phyloP scores from a whole-genome alignment of 768 basidiomycete species.

The Tubosaeta brunneosetosa region DNA sequence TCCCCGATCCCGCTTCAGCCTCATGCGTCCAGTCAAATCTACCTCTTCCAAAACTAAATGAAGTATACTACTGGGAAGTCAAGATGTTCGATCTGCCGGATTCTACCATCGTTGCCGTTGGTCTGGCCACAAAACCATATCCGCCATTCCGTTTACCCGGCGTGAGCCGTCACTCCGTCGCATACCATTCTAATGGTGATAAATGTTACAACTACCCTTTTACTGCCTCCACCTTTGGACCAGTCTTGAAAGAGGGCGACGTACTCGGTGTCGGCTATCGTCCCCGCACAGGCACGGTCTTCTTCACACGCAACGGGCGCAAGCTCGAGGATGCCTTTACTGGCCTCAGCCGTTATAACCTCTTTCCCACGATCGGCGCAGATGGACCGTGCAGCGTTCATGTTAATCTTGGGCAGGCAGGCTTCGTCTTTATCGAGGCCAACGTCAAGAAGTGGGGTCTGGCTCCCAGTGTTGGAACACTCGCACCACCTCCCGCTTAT shows the following conservation, averaged over 20 bases:
- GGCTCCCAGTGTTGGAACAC: conserved; percentile 93
- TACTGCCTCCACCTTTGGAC: conserved; percentile 77
- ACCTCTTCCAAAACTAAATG: conserved; percentile 94
- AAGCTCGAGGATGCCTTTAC: conserved; percentile 96
- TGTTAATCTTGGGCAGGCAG: conserved; percentile 95
- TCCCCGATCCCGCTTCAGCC: conserved; percentile 90
- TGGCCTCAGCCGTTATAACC: conserved; percentile 84
- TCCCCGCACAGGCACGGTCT: conserved; percentile 95
- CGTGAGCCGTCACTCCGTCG: conserved; percentile 79
- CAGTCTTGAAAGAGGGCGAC: conserved; percentile 86
- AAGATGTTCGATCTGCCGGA: conserved; percentile 98
- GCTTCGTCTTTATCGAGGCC: conserved; percentile 98
- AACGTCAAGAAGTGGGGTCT: conserved; percentile 99
- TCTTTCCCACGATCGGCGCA: conserved; percentile 96
- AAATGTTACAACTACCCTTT: conserved; percentile 98
- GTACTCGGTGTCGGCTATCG: conserved; percentile 94
- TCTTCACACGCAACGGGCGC: conserved; percentile 96
- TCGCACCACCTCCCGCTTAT: conserved; percentile 97
- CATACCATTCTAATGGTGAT: conserved; percentile 95
- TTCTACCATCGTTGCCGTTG: conserved; percentile 84
- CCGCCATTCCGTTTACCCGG: conserved; percentile 93
- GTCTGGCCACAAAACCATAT: conserved; percentile 95
- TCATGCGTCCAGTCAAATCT: conserved; percentile 96
- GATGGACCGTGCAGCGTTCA: conserved; percentile 96
- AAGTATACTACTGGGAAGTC: conserved; percentile 99